Evolutionary conservation across 2,329 filamentous ascomycete genomes (phyloP), one percentile per base, ranked within the genome.

Genomic region (Trichothecium sympodiale): DNA sequence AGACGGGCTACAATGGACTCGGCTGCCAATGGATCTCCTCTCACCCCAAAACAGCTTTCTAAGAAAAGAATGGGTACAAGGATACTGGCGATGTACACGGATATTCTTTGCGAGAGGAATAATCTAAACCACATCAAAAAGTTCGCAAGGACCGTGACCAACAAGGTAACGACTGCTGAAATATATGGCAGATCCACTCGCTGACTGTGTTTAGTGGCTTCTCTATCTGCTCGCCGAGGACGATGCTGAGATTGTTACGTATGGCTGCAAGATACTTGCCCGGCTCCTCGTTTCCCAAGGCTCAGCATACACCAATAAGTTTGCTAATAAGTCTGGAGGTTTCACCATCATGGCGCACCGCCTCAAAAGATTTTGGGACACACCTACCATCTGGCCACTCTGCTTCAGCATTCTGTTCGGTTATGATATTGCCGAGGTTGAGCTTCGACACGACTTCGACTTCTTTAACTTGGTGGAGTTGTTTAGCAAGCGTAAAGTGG

Each of bases 141-240:
- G 48, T 96, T 98, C 64, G 85, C 87, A 5, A 83, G 82, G 51
- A 93, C 89, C 2, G 89, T 98, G 8, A 95, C 89, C 16, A 94
- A 94, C 47, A 94, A 94, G 71, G 83, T 86, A 64, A 50, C 4
- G 15, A 7, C 7, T 17, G 4, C 27, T 15, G 13, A 12, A 16
- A 32, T 14, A n/a, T n/a, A n/a, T n/a, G n/a, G n/a, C n/a, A n/a
- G n/a, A n/a, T n/a, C n/a, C n/a, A n/a, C n/a, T n/a, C 26, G 25
- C 43, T 52, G 38, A 55, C 37, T 14, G 7, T 17, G 17, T 5
- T 17, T 3, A 89, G 80, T 95, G 88, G 88, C 71, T 94, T 12
- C 64, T 98, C 12, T 94, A 95, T 56, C 72, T 98, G 12, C 69
- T 96, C 34, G 85, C 85, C 7, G 88, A 95, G 53, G 77, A 84